Evolutionary conservation across 2,329 filamentous ascomycete species (phyloP).

Genomic region (Colletotrichum australisinense): DNA sequence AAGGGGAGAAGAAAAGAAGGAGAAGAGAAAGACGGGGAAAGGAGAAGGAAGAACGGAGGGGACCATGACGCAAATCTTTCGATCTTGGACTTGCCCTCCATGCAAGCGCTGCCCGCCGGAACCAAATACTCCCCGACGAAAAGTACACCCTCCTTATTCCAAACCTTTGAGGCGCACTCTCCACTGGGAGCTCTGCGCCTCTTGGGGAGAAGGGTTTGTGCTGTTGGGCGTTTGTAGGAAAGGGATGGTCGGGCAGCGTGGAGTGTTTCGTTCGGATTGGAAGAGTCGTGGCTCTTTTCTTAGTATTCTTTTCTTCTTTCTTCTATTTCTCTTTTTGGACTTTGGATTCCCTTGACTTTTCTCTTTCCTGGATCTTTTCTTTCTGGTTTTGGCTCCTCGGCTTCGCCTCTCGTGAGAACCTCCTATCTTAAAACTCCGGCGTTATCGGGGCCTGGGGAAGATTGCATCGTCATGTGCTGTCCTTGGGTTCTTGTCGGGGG

Average conservation of each 20-base stretch:
- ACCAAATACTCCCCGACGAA: background rate
- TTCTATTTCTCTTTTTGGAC: no score
- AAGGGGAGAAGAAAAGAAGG: background rate
- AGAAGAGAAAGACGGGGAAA: no score
- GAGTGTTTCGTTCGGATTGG: background rate
- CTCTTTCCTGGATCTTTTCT: background rate
- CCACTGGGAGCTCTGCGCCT: slow-evolving; percentile 24
- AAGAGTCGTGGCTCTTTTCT: background rate
- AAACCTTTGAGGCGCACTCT: background rate
- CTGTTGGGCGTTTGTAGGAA: slow-evolving; percentile 11
- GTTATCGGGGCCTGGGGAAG: slow-evolving; percentile 26
- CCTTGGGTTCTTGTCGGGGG: slow-evolving; percentile 17
- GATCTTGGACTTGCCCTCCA: slow-evolving; percentile 31
- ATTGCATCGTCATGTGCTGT: slow-evolving; percentile 50
- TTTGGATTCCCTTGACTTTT: background rate
- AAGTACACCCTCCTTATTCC: background rate
- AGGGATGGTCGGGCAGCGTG: background rate
- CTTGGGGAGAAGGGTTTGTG: background rate
- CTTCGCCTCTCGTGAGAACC: slow-evolving; percentile 22
- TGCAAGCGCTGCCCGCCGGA: background rate
- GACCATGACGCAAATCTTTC: background rate
- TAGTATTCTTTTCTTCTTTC: background rate
- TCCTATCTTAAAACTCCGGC: background rate
- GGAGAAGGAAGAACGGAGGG: background rate
- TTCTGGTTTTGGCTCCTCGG: slow-evolving; percentile 26